phyloP scores from a whole-genome alignment of 208 protist genomes.

The Leishmania tarentolae region DNA sequence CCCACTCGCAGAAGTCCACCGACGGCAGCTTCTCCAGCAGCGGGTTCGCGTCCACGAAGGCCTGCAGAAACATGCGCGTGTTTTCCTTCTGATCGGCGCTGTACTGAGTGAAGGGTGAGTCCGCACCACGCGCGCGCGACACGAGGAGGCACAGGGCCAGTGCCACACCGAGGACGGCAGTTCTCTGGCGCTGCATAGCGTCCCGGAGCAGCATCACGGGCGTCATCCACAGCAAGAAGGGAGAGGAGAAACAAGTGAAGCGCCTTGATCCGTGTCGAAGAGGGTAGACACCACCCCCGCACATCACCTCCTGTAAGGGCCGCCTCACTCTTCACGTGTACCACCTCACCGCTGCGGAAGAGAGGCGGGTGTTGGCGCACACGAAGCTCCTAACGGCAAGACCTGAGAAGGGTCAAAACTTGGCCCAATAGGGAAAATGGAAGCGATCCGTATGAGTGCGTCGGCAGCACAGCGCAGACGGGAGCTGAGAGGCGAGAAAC shows the following conservation, averaged over 20 bases:
- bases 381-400: neutral
- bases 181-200: neutral
- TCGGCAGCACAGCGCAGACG: no score
- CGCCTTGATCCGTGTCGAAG: no score
- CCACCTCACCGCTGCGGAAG: neutral
- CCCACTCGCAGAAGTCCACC: conserved; percentile 24
- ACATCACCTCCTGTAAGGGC: no score
- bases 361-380: neutral
- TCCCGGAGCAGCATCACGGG: neutral
- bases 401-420: neutral
- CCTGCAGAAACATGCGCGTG: conserved; percentile 14
- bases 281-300: no score
- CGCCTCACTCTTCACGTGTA: neutral
- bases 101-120: conserved; percentile 3
- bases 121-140: neutral
- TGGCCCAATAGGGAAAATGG: neutral
- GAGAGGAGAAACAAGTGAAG: no score
- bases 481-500: no score
- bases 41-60: conserved; percentile 1
- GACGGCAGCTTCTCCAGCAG: neutral
- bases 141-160: neutral
- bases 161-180: neutral
- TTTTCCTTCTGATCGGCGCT: conserved; percentile 3
- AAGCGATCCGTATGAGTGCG: no score
- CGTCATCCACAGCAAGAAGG: neutral